These are phyloP conservation scores for Calonectria pseudoreteaudii DNA, from an alignment of 2,329 filamentous ascomycete genomes.

Conservation along the genomic window DNA sequence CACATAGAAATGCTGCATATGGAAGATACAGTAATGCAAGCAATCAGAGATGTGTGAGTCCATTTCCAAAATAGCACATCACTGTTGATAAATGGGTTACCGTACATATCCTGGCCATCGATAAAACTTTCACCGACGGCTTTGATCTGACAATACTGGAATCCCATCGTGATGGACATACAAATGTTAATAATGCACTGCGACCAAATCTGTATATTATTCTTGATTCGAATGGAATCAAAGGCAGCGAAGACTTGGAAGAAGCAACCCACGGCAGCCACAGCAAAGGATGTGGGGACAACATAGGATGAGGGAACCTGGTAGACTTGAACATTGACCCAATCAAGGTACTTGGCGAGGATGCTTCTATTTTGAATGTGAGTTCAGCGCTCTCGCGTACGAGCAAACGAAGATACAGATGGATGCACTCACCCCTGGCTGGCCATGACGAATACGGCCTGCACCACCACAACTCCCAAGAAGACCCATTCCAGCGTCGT, in stretches of 20 bases:
- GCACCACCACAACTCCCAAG: not conserved
- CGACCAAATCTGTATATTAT: not conserved
- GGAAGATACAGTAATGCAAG: not conserved
- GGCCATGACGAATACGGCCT: not conserved
- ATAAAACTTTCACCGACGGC: not conserved
- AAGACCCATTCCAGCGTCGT: not conserved
- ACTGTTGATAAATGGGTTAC: not conserved
- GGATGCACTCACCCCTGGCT: not conserved
- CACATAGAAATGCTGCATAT: not conserved
- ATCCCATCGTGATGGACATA: not conserved
- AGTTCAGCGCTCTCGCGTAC: not conserved
- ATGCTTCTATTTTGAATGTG: not conserved
- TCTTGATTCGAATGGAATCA: conserved; percentile 1
- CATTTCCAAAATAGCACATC: not conserved
- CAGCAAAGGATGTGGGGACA: not conserved
- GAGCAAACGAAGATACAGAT: not conserved
- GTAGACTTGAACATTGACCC: not conserved
- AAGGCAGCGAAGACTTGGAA: not conserved
- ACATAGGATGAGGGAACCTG: not conserved
- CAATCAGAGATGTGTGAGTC: not conserved
- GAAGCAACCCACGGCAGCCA: not conserved
- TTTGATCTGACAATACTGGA: not conserved
- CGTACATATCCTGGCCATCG: not conserved
- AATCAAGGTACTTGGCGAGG: not conserved
- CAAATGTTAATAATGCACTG: not conserved